A percentile compares a stretch with the other conserved stretches of the same genome.
Evolutionary conservation across 1,284 basidiomycete genomes (phyloP).

Genomic region (Ustilago cynodontis): DNA sequence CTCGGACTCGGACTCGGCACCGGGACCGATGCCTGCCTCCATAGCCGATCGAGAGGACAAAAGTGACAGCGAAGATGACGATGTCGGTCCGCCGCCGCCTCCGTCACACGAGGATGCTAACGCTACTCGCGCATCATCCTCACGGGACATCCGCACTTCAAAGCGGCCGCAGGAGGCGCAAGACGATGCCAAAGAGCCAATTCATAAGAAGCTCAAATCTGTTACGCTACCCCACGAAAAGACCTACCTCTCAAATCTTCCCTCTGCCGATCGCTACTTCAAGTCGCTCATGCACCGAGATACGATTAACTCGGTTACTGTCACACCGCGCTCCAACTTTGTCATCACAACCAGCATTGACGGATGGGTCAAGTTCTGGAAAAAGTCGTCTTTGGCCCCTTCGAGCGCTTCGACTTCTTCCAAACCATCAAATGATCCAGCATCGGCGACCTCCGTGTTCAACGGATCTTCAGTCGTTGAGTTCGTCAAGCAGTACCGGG

Average conservation of each 20-base stretch:
- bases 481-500: conserved; percentile 75
- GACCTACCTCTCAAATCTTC: conserved; percentile 90
- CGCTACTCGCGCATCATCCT: background rate
- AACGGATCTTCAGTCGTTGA: conserved; percentile 64
- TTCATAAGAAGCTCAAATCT: conserved; percentile 38
- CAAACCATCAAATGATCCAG: background rate
- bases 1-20: conserved; percentile 13
- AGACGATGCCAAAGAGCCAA: conserved; percentile 1
- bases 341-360: conserved; percentile 93
- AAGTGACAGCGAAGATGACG: conserved; percentile 10
- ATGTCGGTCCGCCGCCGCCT: conserved; percentile 32
- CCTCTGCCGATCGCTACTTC: conserved; percentile 90
- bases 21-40: conserved; percentile 13
- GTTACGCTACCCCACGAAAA: conserved; percentile 77
- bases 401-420: conserved; percentile 80
- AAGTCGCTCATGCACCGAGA: conserved; percentile 99
- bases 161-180: conserved; percentile 15
- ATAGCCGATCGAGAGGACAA: background rate
- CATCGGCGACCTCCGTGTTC: conserved; percentile 21
- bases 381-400: conserved; percentile 87
- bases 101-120: background rate
- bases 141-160: background rate
- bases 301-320: conserved; percentile 83
- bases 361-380: conserved; percentile 97
- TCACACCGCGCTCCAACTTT: conserved; percentile 75